These are phyloP conservation scores for Yamadazyma tumulicola DNA, from an alignment of 805 yeast species.

Conservation along the genomic window DNA sequence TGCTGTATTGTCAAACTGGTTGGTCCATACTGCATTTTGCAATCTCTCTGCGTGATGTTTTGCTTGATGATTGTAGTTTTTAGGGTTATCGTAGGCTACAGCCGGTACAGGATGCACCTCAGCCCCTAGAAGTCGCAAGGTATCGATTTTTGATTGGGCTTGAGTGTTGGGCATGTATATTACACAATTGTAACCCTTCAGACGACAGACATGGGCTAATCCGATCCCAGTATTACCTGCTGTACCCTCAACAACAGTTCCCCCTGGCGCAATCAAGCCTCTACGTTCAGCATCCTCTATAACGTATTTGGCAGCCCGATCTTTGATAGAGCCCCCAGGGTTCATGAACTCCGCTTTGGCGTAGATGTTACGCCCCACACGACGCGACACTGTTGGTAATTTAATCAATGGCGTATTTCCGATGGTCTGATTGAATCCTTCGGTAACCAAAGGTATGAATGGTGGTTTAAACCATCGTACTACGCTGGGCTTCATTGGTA, in stretches of 20 bases:
- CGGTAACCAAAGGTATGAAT: conserved; percentile 63
- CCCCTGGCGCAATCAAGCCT: conserved; percentile 68
- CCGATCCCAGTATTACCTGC: conserved; percentile 98
- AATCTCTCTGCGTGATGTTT: conserved; percentile 73
- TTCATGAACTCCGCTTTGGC: conserved; percentile 92
- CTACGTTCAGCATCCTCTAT: conserved; percentile 73
- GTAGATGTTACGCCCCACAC: conserved; percentile 46
- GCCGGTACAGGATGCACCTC: conserved; percentile 89
- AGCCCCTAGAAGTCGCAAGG: conserved; percentile 73
- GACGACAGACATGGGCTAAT: conserved; percentile 73
- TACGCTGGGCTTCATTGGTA: conserved; percentile 2
- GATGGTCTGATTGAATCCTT: conserved; percentile 78
- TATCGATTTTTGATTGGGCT: conserved; percentile 73
- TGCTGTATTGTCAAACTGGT: conserved; percentile 86
- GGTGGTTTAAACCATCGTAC: conserved; percentile 25
- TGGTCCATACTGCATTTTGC: conserved; percentile 86
- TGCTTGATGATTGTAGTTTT: conserved; percentile 85
- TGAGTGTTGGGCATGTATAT: conserved; percentile 93
- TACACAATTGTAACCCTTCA: conserved; percentile 79
- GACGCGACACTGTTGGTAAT: conserved; percentile 21
- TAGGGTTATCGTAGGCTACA: conserved; percentile 75
- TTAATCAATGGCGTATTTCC: conserved; percentile 87
- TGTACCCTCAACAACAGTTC: conserved; percentile 88
- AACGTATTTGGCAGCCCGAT: conserved; percentile 79
- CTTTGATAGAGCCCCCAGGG: conserved; percentile 93